A percentile compares a stretch with the other conserved stretches of the same genome.
These are phyloP conservation scores for Saturnispora halmiae DNA, from an alignment of 805 yeast species.

Conservation along the genomic window DNA sequence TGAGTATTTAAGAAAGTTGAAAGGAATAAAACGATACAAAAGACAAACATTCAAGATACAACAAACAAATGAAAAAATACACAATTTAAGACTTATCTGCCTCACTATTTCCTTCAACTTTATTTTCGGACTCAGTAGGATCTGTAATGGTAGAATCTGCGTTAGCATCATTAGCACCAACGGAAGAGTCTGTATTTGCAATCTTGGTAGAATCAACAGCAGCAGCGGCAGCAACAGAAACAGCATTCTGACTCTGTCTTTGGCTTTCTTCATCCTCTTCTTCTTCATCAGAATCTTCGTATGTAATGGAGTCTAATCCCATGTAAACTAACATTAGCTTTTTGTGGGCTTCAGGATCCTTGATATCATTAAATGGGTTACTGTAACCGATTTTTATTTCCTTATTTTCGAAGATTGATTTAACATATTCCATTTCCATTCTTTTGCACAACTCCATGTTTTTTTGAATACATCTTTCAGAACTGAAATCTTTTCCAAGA, in stretches of 20 bases:
- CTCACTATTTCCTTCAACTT: too few species aligned
- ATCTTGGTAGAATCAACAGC: neutral
- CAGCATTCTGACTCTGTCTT: neutral
- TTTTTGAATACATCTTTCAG: constrained; percentile 26
- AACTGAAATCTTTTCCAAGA: constrained; percentile 24
- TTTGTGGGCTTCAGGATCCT: constrained; percentile 27
- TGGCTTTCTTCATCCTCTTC: constrained; percentile 1
- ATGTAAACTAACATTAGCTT: constrained; percentile 30
- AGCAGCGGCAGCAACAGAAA: neutral
- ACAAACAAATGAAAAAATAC: too few species aligned
- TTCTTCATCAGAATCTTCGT: constrained; percentile 25
- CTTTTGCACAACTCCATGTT: constrained; percentile 27
- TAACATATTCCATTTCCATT: constrained; percentile 22
- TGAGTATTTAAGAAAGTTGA: too few species aligned
- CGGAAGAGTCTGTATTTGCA: too few species aligned
- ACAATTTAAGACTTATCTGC: too few species aligned
- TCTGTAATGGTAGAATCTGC: too few species aligned
- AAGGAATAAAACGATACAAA: too few species aligned
- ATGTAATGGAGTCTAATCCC: constrained; percentile 30
- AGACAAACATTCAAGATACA: too few species aligned
- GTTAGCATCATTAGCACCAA: too few species aligned
- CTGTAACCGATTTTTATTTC: constrained; percentile 22
- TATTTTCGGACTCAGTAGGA: too few species aligned
- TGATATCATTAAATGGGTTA: constrained; percentile 23
- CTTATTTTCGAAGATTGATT: constrained; percentile 23